A percentile compares a stretch with the other conserved stretches of the same genome.
Conservation (phyloP, 2,329 filamentous ascomycete species). For the Gyromitra esculenta region DNA sequence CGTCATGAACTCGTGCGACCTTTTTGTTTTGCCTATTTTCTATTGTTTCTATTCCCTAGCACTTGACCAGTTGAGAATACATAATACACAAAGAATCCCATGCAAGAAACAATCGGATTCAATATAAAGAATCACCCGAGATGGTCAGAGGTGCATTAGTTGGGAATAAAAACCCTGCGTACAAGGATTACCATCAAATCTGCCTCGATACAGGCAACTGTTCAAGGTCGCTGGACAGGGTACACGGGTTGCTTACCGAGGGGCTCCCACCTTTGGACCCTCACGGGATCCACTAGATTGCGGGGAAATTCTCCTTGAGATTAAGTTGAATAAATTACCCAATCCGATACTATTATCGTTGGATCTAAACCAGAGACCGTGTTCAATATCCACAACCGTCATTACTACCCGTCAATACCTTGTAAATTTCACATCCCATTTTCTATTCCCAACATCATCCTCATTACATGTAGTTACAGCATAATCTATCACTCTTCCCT, state of each 20-base stretch:
- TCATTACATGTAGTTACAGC: too few species aligned
- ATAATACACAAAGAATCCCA: not conserved
- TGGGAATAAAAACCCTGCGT: not conserved
- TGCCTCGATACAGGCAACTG: not conserved
- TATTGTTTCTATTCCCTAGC: not conserved
- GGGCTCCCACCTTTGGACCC: not conserved
- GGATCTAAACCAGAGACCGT: not conserved
- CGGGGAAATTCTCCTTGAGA: slow-evolving; percentile 12
- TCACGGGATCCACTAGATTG: not conserved
- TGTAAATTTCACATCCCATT: not conserved
- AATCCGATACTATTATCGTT: not conserved
- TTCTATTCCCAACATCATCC: not conserved
- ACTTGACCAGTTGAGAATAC: not conserved
- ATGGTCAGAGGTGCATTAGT: not conserved
- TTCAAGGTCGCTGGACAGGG: not conserved
- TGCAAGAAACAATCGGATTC: not conserved
- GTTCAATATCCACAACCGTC: not conserved
- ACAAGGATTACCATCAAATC: not conserved
- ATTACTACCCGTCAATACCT: not conserved
- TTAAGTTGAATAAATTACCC: not conserved
- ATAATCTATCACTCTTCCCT: not conserved
- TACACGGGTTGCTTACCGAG: not conserved
- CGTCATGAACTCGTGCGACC: not conserved
- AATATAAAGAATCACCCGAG: slow-evolving; percentile 6
- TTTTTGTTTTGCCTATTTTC: slow-evolving; percentile 15